phyloP scores from a whole-genome alignment of 306 rosid species.

The Hippophae rhamnoides region DNA sequence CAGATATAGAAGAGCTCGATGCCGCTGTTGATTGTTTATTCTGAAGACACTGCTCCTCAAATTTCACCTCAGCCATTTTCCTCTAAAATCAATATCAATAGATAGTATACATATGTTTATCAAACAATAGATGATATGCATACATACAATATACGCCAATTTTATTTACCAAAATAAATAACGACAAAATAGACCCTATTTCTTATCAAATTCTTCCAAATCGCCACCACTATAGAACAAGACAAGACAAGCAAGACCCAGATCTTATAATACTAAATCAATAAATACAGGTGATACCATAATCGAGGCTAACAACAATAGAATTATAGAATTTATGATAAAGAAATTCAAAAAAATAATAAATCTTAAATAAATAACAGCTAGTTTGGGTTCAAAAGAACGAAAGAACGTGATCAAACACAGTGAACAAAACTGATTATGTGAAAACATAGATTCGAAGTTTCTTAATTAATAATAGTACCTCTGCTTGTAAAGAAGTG shows the following conservation, averaged over 20 bases:
- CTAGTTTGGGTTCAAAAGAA: constrained; percentile 15
- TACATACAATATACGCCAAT: background rate
- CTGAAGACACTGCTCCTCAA: constrained; percentile 77
- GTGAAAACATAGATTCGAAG: constrained; percentile 5
- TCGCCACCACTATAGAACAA: constrained; percentile 21
- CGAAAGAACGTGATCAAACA: constrained; percentile 29
- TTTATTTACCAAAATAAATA: constrained; percentile 19
- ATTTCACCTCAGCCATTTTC: constrained; percentile 52
- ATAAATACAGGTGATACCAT: constrained; percentile 30
- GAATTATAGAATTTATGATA: constrained; percentile 22
- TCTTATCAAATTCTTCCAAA: constrained; percentile 18
- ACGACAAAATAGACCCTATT: constrained; percentile 25
- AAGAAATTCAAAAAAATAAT: background rate
- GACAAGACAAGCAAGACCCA: constrained; percentile 30
- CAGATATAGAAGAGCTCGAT: constrained; percentile 73
- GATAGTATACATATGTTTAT: constrained; percentile 3
- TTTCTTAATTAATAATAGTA: constrained; percentile 22
- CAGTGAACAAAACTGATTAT: constrained; percentile 18
- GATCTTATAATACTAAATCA: constrained; percentile 53
- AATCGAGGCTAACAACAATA: constrained; percentile 1
- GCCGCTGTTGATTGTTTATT: constrained; percentile 81
- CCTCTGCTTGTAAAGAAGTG: constrained; percentile 50
- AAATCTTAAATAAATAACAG: constrained; percentile 14
- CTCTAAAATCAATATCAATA: background rate
- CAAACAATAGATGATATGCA: constrained; percentile 8